Evolutionary conservation across 345 rosid genomes (phyloP), one percentile per base, ranked within the genome.

Genomic region (Heritiera littoralis): DNA sequence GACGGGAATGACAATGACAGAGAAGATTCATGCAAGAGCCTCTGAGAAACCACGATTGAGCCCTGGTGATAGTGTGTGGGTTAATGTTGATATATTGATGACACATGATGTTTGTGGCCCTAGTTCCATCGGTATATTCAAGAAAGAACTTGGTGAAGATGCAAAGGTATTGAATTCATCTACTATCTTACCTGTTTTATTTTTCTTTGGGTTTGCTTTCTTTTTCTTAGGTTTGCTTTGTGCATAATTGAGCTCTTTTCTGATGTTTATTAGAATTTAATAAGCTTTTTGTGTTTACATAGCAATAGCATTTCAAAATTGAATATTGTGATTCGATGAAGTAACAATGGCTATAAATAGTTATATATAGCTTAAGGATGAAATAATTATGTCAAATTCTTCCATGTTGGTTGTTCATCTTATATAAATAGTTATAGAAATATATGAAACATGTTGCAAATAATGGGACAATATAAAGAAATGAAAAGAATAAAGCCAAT

Each of bases 31-130:
- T 64, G 92, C 98, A 3, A 92, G 85, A 83, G 94, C 98, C 3
- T 82, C 98, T 7, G 94, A 90, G 88, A 92, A 90, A 80, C 66
- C 93, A 7, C 88, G 83, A 65, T 86, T 94, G 85, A 82, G 77
- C 45, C 98, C 99, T 15, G 99, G 99, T 54, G 99, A 96, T 77
- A 96, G 94, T 80, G 92, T 90, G 48, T 96, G 98, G 99, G 98
- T 92, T 72, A 88, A 92, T 51, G 92, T 96, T 78, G 97, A 96
- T 88, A 80, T 89, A 46, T 84, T 96, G 87, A 96, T 94, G 99
- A n/a, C n/a, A n/a, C n/a, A n/a, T n/a, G n/a, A n/a, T n/a, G n/a
- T n/a, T n/a, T n/a, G n/a, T n/a, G n/a, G n/a, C n/a, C n/a, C n/a
- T n/a, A n/a, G n/a, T n/a, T n/a, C n/a, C n/a, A n/a, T n/a, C n/a